phyloP scores from a whole-genome alignment of 1,284 basidiomycete genomes.

The Puccinia polysora region DNA sequence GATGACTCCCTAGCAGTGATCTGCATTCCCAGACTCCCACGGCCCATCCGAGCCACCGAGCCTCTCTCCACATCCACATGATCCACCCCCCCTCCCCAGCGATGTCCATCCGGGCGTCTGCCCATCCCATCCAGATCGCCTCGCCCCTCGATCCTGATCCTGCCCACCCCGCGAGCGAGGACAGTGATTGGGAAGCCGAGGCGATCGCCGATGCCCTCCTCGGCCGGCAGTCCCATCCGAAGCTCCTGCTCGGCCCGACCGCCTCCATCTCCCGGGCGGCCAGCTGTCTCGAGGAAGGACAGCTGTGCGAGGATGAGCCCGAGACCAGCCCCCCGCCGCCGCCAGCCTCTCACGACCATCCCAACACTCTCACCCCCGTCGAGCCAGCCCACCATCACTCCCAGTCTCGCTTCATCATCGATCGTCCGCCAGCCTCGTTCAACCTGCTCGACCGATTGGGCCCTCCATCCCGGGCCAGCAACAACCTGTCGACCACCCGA shows the following conservation, averaged over 20 bases:
- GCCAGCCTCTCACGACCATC: neutral
- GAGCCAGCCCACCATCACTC: neutral
- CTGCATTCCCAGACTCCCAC: no score
- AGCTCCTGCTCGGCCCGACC: conserved; percentile 4
- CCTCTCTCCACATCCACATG: no score
- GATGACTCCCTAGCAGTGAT: no score
- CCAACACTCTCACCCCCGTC: neutral
- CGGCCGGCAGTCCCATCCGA: neutral
- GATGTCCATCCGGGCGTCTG: no score
- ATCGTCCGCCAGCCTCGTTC: no score
- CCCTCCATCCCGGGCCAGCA: neutral
- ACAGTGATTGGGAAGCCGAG: conserved; percentile 9
- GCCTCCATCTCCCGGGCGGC: neutral
- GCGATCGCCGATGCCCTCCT: conserved; percentile 34
- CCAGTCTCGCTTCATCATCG: no score
- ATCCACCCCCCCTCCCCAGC: no score
- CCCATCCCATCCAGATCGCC: neutral
- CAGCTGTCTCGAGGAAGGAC: neutral
- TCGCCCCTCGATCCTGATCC: neutral
- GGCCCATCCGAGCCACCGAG: no score
- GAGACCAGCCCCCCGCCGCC: neutral
- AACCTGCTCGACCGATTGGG: conserved; percentile 5
- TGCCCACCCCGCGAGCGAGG: neutral
- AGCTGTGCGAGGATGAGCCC: neutral
- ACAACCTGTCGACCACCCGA: neutral